Evolutionary conservation across 2,329 filamentous ascomycete genomes (phyloP), one percentile per base, ranked within the genome.

Genomic region (Capronia coronata): DNA sequence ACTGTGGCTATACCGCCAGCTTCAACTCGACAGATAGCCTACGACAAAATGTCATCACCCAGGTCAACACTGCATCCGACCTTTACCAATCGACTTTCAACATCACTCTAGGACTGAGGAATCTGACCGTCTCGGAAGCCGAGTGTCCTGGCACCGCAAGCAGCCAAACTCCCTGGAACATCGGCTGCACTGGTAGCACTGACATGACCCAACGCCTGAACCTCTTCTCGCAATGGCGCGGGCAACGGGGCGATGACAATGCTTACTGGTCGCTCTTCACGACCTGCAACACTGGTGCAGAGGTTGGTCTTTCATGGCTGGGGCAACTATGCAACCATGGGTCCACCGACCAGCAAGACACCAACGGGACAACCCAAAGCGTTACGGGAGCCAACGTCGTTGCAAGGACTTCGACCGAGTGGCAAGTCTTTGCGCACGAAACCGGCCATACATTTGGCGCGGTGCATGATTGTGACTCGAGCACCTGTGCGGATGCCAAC

Each of bases 401-500:
- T 18, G 83, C 93, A 21, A 81, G 81, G 56, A 94, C 88, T 0
- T 76, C 79, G 18, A 84, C 81, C 2, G 90, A 95, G 65, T 97
- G 91, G 91, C 89, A 96, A 66, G 86, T 97, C 51, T 87, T 97
- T 68, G 91, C 91, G 23, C 91, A 97, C 65, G 91, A 97, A 68
- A 83, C 84, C 2, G 91, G 90, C 1, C 91, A 97, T 67, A 97
- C 89, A 0, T 97, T 95, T 66, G 91, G 91, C 39, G 93, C 91
- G 3, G 88, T 96, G 8, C 93, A 98, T 68, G 93, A 98, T 68
- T 98, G 93, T 68, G 85, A 80, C 2, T 64, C 72, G 0, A 55
- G 68, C n/a, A 77, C 84, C 2, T 97, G 91, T 64, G 61, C 63
- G 5, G 76, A 87, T 51, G 75, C 78, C 16, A 78, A 79, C 30